Evolutionary conservation across 2,329 filamentous ascomycete species (phyloP).

Genomic region (Rhytidhysteron rufulum): DNA sequence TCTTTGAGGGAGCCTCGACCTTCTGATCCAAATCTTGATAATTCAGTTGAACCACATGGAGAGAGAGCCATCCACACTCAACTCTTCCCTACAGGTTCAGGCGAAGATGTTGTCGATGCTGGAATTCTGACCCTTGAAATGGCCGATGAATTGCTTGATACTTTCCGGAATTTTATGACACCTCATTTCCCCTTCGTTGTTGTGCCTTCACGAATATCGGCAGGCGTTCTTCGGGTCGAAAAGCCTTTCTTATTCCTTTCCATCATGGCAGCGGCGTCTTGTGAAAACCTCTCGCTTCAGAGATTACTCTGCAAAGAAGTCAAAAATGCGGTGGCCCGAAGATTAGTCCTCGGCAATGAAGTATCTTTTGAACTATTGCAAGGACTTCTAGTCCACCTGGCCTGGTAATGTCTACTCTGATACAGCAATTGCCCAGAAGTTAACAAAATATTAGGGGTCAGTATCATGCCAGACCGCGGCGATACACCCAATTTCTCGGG

Average conservation of each 20-base stretch:
- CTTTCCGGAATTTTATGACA: slow-evolving; percentile 34
- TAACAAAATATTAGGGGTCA: slow-evolving; percentile 8
- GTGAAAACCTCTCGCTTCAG: slow-evolving; percentile 31
- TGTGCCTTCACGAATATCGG: slow-evolving; percentile 20
- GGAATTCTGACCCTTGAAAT: slow-evolving; percentile 22
- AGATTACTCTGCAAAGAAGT: slow-evolving; percentile 28
- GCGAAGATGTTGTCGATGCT: slow-evolving; percentile 24
- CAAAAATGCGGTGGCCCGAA: slow-evolving; percentile 25
- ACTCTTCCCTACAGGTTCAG: slow-evolving; percentile 1
- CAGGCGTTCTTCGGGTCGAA: slow-evolving; percentile 21
- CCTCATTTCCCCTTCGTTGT: slow-evolving; percentile 38
- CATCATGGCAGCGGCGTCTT: slow-evolving; percentile 25
- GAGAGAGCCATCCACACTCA: not conserved
- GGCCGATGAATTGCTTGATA: slow-evolving; percentile 23
- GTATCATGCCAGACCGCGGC: slow-evolving; percentile 25
- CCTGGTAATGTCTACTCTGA: slow-evolving; percentile 16
- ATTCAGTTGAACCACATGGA: not conserved
- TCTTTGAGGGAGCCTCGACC: slow-evolving; percentile 5
- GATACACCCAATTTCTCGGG: slow-evolving; percentile 26
- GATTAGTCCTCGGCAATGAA: slow-evolving; percentile 26
- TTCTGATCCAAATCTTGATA: slow-evolving; percentile 13
- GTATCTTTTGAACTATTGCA: slow-evolving; percentile 25
- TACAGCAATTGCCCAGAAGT: not conserved
- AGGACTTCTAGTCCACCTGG: slow-evolving; percentile 23
- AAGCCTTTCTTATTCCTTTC: slow-evolving; percentile 27